A percentile compares a stretch with the other conserved stretches of the same genome.
phyloP scores from a whole-genome alignment of 306 rosid species.

The Erythrophleum fordii region DNA sequence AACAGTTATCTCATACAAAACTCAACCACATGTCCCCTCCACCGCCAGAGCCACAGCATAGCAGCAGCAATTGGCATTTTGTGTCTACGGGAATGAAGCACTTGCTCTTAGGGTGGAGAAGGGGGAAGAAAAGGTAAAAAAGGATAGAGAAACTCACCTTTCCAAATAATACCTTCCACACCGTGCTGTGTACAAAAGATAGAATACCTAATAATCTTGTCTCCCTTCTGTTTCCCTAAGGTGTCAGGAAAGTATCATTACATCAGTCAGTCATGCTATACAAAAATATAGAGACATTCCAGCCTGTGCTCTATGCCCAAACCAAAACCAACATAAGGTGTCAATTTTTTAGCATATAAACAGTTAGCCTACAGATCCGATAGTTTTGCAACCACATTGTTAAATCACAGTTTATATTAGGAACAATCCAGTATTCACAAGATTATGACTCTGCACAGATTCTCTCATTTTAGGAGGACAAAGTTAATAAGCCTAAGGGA shows the following conservation, averaged over 20 bases:
- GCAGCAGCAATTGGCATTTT: not conserved
- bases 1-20: constrained; percentile 2
- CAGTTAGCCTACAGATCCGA: not conserved
- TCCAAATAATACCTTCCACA: constrained; percentile 97
- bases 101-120: not conserved
- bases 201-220: constrained; percentile 88
- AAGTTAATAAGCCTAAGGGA: constrained; percentile 6
- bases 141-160: constrained; percentile 60
- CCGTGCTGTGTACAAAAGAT: constrained; percentile 96
- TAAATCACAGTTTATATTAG: not conserved
- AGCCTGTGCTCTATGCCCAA: constrained; percentile 6
- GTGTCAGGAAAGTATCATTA: constrained; percentile 35
- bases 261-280: constrained; percentile 17
- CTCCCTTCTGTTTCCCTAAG: constrained; percentile 97
- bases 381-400: constrained; percentile 6
- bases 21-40: not conserved
- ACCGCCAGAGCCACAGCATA: not conserved
- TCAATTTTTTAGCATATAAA: constrained; percentile 5
- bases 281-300: constrained; percentile 17
- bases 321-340: constrained; percentile 8
- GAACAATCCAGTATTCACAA: not conserved
- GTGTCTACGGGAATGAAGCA: not conserved
- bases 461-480: not conserved
- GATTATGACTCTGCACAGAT: not conserved
- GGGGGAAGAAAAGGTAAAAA: not conserved